Base-by-base conservation (phyloP, 345 rosid species). In the Lagerstroemia speciosa region DNA sequence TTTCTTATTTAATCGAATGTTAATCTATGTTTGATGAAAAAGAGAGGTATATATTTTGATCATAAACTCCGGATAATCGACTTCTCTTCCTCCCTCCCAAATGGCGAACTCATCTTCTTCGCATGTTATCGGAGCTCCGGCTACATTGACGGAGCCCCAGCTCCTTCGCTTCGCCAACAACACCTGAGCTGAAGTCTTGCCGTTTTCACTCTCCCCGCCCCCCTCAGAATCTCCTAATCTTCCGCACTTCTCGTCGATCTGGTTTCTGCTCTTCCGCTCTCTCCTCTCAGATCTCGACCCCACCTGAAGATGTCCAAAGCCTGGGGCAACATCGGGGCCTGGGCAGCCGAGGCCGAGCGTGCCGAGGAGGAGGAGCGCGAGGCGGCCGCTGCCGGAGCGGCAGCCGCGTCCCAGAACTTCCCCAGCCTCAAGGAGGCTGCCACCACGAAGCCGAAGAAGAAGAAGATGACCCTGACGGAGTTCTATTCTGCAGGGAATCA, bases 281-380 rank as follows among this genome's bases (percentile, higher is more conserved):
- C 41, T 15, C 12, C 40, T 5, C 7, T 36, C 73, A 70, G 76
- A 75, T 81, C 81, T 68, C 66, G 20, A 67, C 5, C 38, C 20
- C 14, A 27, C 37, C 36, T 30, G 17, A 40, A 73, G 72, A 89
- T 86, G 98, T 79, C 88, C 57, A 85, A 83, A 71, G 70, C 90
- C 20, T 86, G 96, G 97, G 86, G 93, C 68, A 79, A 71, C 69
- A 82, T 88, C 83, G 96, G 96, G 75, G 80, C 85, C 29, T 91
- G 99, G 99, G 99, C 98, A 69, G 96, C 87, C 72, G 98, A 93
- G 72, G 87, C 91, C 27, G 99, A 94, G 81, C 84, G 76, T 12
- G 94, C 85, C 22, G 94, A 89, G 34, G 91, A 78, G 37, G 96
- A 83, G 36, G 88, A 82, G 69, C 84, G 69, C 29, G 83, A 75